Percentiles rank a stretch among this genome's conserved stretches.
These are phyloP conservation scores for Beauveria varroae DNA, from an alignment of 2,329 filamentous ascomycete genomes.

Conservation along the genomic window DNA sequence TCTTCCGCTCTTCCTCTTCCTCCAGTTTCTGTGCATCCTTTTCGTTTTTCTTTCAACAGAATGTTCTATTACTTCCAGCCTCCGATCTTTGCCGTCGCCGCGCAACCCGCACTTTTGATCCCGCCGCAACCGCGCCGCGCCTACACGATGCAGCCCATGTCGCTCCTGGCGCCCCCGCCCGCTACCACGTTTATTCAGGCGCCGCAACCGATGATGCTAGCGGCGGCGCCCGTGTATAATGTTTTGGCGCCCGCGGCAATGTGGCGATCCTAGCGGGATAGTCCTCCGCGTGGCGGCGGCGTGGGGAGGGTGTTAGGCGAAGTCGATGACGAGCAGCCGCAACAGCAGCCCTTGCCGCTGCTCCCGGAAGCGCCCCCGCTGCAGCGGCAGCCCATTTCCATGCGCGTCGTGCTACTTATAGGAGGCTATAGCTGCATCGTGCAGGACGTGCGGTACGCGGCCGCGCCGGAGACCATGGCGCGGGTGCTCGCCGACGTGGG, in stretches of 20 bases:
- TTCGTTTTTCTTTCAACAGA: not conserved
- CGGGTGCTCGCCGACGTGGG: not conserved
- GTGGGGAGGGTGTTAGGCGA: not conserved
- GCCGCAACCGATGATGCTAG: not conserved
- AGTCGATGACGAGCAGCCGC: not conserved
- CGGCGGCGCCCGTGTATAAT: not conserved
- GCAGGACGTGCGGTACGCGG: constrained; percentile 1
- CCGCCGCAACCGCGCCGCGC: constrained; percentile 2
- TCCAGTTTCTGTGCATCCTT: too few species aligned
- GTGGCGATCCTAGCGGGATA: not conserved
- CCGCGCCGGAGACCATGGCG: not conserved
- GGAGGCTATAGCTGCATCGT: not conserved
- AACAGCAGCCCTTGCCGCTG: not conserved
- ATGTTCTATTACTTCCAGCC: constrained; percentile 22
- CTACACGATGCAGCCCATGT: not conserved
- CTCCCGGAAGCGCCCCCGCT: not conserved
- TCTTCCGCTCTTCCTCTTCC: too few species aligned
- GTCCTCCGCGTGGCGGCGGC: not conserved
- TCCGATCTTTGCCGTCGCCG: constrained; percentile 18
- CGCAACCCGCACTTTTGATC: not conserved
- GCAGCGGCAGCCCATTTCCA: not conserved
- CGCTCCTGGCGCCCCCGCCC: constrained; percentile 13
- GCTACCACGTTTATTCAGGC: constrained; percentile 10
- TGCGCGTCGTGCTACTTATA: constrained; percentile 1
- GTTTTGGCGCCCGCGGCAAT: not conserved